These are phyloP conservation scores for Microascus cirrosus DNA, from an alignment of 2,329 filamentous ascomycete species.

Conservation along the genomic window DNA sequence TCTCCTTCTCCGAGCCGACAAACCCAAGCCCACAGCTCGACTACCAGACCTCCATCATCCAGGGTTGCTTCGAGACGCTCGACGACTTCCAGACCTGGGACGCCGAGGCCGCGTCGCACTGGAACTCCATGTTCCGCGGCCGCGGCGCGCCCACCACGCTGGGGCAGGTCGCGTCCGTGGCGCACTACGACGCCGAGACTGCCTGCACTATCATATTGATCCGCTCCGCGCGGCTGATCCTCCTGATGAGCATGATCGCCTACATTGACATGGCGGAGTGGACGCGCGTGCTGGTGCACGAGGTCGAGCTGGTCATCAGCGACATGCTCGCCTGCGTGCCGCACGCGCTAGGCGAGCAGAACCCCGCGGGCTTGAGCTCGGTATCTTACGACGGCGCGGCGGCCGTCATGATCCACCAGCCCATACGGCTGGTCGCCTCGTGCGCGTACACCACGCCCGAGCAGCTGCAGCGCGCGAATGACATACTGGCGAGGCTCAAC, in stretches of 20 bases:
- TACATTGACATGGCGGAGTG: neutral
- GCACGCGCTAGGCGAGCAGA: neutral
- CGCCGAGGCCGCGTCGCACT: neutral
- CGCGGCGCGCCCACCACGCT: neutral
- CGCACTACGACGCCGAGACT: neutral
- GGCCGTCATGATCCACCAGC: neutral
- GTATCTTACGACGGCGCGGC: neutral
- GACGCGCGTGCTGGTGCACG: neutral
- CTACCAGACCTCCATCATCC: neutral
- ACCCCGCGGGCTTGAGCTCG: neutral
- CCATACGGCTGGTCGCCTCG: neutral
- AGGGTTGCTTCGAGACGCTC: neutral
- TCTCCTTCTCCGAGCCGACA: neutral
- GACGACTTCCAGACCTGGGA: neutral
- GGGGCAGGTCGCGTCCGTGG: neutral
- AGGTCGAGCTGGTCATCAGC: neutral
- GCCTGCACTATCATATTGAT: neutral
- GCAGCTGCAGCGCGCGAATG: neutral
- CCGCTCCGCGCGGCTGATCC: neutral
- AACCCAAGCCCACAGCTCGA: neutral
- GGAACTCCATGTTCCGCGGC: neutral
- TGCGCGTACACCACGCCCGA: neutral
- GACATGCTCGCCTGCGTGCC: neutral
- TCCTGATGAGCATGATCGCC: neutral
- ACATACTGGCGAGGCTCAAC: neutral